These are phyloP conservation scores for Aspergillus phoenicis DNA, from an alignment of 2,329 filamentous ascomycete genomes.

Conservation along the genomic window DNA sequence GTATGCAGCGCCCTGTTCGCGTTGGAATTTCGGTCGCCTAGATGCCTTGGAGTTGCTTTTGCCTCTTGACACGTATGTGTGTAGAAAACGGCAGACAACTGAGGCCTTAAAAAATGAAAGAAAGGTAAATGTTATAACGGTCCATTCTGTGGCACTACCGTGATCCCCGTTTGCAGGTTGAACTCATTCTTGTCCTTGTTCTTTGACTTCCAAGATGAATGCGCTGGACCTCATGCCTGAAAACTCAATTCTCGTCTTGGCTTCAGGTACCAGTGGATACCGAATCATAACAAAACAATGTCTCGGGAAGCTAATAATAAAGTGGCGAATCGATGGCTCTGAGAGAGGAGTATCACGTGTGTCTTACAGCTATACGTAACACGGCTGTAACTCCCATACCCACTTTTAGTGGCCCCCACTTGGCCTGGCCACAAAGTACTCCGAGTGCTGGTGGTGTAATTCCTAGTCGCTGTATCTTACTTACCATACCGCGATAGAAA, in stretches of 20 bases:
- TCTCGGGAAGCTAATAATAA: constrained; percentile 19
- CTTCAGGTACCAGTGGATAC: constrained; percentile 20
- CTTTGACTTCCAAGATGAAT: neutral
- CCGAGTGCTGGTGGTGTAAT: constrained; percentile 4
- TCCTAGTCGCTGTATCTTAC: constrained; percentile 6
- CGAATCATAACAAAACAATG: neutral
- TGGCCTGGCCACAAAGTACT: constrained; percentile 1
- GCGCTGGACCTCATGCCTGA: constrained; percentile 3
- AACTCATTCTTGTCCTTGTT: constrained; percentile 1
- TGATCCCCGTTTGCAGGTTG: neutral
- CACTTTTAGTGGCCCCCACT: constrained; percentile 1
- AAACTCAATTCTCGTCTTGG: constrained; percentile 14
- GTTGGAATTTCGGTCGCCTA: constrained; percentile 10
- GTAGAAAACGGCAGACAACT: neutral
- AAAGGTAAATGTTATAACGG: neutral
- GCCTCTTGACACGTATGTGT: neutral
- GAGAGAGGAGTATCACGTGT: constrained; percentile 13
- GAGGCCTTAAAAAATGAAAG: too few species aligned
- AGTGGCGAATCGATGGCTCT: constrained; percentile 17
- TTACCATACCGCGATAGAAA: constrained; percentile 14
- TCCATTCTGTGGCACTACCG: neutral
- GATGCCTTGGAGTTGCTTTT: neutral
- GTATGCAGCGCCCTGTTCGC: constrained; percentile 8
- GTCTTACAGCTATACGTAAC: neutral
- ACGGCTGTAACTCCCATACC: constrained; percentile 1